Conservation (phyloP, 192 early-diverging fungal species). For the Linnemannia hyalina region DNA sequence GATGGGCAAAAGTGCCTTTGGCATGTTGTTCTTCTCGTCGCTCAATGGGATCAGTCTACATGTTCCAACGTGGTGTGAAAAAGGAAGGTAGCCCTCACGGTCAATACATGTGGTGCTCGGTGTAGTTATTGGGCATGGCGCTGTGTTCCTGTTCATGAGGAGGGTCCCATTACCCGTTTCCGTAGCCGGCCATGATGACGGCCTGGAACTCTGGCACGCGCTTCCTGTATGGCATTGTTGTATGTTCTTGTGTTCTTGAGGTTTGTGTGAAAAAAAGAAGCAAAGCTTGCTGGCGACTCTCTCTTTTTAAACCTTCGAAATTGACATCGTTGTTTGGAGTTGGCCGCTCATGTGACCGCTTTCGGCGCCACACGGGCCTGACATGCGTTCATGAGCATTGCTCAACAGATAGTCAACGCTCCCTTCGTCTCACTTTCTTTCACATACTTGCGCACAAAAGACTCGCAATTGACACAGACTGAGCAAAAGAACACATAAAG, state of each 20-base stretch:
- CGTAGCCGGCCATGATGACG: constrained; percentile 74
- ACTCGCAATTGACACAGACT: not conserved
- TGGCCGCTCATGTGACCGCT: not conserved
- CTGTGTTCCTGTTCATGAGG: not conserved
- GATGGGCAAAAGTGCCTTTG: constrained; percentile 95
- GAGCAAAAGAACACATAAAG: not conserved
- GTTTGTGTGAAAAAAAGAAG: constrained; percentile 1
- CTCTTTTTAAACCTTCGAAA: not conserved
- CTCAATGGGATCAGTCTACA: constrained; percentile 80
- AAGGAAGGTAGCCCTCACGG: not conserved
- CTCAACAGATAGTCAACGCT: too few relatives aligned
- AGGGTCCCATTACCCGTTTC: constrained; percentile 64
- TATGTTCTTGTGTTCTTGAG: not conserved
- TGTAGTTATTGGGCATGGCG: not conserved
- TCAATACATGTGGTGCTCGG: not conserved
- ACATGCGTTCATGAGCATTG: too few relatives aligned
- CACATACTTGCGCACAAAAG: too few relatives aligned
- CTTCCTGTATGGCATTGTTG: constrained; percentile 49
- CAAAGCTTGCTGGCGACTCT: not conserved
- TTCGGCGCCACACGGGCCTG: not conserved
- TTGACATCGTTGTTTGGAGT: not conserved
- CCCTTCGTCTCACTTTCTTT: too few relatives aligned
- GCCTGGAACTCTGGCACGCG: constrained; percentile 75
- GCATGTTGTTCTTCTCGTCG: constrained; percentile 80
- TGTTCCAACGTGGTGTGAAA: not conserved